These are phyloP conservation scores for Leishmania braziliensis DNA, from an alignment of 208 protist genomes.

Conservation along the genomic window DNA sequence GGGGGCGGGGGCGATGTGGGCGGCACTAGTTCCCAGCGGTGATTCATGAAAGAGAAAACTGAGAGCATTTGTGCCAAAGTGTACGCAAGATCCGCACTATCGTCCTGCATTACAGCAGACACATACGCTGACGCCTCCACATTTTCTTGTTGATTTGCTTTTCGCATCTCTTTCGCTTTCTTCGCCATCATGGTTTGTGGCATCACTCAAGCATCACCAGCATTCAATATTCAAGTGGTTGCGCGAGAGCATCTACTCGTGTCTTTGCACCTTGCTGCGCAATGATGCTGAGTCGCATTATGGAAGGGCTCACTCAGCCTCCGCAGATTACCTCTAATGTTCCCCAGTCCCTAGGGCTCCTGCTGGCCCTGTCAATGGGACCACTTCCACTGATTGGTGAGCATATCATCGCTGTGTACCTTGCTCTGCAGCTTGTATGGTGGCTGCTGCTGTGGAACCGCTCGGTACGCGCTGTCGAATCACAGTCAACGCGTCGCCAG, in stretches of 20 bases:
- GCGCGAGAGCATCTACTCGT: background rate
- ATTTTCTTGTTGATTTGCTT: slow-evolving; percentile 5
- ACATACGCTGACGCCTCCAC: background rate
- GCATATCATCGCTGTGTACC: slow-evolving; percentile 4
- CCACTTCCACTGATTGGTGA: slow-evolving; percentile 4
- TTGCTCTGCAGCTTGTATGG: slow-evolving; percentile 18
- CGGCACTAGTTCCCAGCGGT: background rate
- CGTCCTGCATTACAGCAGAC: background rate
- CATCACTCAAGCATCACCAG: background rate
- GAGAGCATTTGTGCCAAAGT: background rate
- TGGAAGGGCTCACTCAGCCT: slow-evolving; percentile 14
- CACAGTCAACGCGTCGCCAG: slow-evolving; percentile 12
- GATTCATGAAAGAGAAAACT: background rate
- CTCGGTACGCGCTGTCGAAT: slow-evolving; percentile 15
- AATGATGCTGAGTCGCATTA: slow-evolving; percentile 1
- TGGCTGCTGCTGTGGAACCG: slow-evolving; percentile 20
- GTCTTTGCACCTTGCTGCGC: background rate
- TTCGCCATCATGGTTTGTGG: background rate
- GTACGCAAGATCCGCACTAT: background rate
- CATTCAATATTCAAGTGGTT: background rate
- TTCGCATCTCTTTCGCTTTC: background rate
- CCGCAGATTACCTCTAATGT: background rate
- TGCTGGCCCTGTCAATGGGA: background rate
- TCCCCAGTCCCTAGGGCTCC: background rate
- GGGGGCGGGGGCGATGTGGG: background rate